Evolutionary conservation across 805 yeast genomes (phyloP), one percentile per base, ranked within the genome.

Genomic region (Candida schatavii): DNA sequence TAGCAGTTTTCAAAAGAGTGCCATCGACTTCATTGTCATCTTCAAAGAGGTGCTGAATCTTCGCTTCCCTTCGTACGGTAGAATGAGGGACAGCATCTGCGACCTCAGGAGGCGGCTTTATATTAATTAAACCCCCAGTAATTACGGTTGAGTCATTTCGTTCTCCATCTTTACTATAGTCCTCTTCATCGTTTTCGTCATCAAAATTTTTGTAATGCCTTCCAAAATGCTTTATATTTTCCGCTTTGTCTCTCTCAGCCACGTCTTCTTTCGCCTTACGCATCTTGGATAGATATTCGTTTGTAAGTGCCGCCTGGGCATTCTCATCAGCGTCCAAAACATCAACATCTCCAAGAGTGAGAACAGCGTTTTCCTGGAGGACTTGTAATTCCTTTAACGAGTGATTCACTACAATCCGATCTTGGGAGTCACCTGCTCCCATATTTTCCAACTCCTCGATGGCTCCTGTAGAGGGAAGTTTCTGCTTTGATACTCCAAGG

Each of bases 331-430:
- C 64, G 41, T 55, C 70, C 13, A 68, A 47, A 13, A 75, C 46
- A 18, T 61, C 58, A n/a, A 56, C 49, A 47, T 81, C 87, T 37
- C 78, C 72, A 38, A 85, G 62, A 0, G 89, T 84, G 39, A 85
- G 61, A 2, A 83, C 65, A 0, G 68, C 76, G 5, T 70, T 66
- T n/a, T 61, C 72, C 3, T 62, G 56, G 1, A 72, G 48, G 11
- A 56, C 52, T 2, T 52, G 48, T 9, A 81, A 52, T n/a, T 72
- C 73, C n/a, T 54, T 53, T 9, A 64, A 29, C 26, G 61, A 57
- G 54, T 81, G 85, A 0, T 70, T 75, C 2, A 81, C 65, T 30
- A 63, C 65, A 13, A 75, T 33, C 1, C 66, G 68, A 4, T 62
- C 52, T 2, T 43, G 40, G 13, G 37, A 35, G 17, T 22, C 40